Evolutionary conservation across 2,329 filamentous ascomycete genomes (phyloP).

Genomic region (Sporothrix inflata): DNA sequence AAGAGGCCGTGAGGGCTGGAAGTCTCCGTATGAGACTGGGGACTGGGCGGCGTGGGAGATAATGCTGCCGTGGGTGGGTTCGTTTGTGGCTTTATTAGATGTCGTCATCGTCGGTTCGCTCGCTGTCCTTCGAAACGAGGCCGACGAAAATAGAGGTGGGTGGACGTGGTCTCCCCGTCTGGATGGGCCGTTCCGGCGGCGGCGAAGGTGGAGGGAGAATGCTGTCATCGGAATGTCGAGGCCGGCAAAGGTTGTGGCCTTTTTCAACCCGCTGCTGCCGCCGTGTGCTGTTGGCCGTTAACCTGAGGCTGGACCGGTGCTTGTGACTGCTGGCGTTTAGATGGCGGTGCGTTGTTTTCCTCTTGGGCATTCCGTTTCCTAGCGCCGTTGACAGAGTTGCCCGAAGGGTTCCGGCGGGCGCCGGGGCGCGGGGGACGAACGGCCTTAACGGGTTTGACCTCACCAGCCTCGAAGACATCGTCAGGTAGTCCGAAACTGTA

Average conservation of each 20-base stretch:
- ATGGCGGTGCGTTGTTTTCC: constrained; percentile 39
- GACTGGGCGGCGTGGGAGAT: background rate
- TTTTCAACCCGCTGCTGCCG: constrained; percentile 30
- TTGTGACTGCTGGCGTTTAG: constrained; percentile 41
- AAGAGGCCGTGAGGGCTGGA: background rate
- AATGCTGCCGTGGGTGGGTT: background rate
- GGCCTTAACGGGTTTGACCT: constrained; percentile 66
- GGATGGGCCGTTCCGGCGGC: background rate
- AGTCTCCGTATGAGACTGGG: background rate
- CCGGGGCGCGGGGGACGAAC: constrained; percentile 48
- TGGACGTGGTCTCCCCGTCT: background rate
- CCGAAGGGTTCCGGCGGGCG: constrained; percentile 46
- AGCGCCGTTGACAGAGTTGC: constrained; percentile 44
- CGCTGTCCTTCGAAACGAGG: constrained; percentile 11
- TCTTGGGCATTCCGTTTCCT: constrained; percentile 57
- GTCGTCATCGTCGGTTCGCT: constrained; percentile 11
- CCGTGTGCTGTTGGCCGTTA: constrained; percentile 1
- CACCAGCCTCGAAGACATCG: constrained; percentile 83
- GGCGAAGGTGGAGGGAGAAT: background rate
- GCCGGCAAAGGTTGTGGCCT: background rate
- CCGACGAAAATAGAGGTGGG: background rate
- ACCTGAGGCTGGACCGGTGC: constrained; percentile 11
- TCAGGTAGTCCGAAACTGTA: constrained; percentile 81
- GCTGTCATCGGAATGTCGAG: background rate
- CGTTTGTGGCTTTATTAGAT: background rate